Evolutionary conservation across 495 filamentous ascomycete species (phyloP).

Genomic region (Annulohypoxylon moriforme): DNA sequence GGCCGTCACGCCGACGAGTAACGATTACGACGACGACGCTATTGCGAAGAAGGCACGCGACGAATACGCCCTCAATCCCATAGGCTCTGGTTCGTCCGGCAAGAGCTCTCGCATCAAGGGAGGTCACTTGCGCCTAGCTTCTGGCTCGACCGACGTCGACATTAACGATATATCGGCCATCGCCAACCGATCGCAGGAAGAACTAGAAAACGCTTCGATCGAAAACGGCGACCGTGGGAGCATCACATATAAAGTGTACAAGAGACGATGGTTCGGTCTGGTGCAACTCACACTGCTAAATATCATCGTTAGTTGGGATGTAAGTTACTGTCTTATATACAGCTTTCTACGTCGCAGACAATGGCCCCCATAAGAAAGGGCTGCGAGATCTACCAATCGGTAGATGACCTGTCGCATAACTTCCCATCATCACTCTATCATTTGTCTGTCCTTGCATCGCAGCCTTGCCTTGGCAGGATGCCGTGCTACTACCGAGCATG

Average conservation of each 20-base stretch:
- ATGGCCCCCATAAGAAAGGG: background rate
- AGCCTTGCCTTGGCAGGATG: constrained; percentile 26
- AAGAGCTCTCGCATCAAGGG: constrained; percentile 34
- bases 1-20: constrained; percentile 9
- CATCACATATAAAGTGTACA: constrained; percentile 80
- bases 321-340: constrained; percentile 59
- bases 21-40: constrained; percentile 15
- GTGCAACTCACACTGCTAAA: constrained; percentile 86
- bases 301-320: constrained; percentile 94
- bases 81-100: constrained; percentile 28
- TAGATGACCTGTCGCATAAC: constrained; percentile 18
- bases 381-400: constrained; percentile 33
- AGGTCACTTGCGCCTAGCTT: constrained; percentile 37
- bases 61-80: constrained; percentile 33
- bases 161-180: constrained; percentile 11
- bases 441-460: constrained; percentile 11
- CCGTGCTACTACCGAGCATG: background rate
- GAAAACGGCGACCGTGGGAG: constrained; percentile 31
- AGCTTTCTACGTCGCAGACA: background rate
- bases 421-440: background rate
- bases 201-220: constrained; percentile 23
- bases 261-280: constrained; percentile 89
- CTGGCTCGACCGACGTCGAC: constrained; percentile 39
- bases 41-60: constrained; percentile 35
- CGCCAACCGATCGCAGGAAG: constrained; percentile 16